A percentile compares a stretch with the other conserved stretches of the same genome.
Conservation (phyloP, 176 grass and related monocot genomes). For the Sorghum bicolor region DNA sequence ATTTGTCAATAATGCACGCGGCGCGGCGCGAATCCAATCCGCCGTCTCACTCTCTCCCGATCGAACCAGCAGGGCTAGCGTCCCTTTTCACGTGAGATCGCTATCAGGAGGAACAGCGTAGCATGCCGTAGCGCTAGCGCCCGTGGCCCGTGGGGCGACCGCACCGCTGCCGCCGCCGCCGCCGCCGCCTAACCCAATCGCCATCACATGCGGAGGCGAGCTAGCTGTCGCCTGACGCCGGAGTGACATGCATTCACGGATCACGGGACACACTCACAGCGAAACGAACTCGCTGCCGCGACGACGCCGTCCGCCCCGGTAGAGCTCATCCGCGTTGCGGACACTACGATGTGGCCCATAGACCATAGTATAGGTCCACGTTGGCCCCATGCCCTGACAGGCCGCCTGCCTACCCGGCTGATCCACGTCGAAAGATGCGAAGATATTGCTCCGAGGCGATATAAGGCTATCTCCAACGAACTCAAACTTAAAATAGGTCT, state of each 20-base stretch:
- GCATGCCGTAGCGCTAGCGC: background rate
- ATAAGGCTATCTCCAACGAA: too few relatives aligned
- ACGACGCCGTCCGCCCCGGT: too few relatives aligned
- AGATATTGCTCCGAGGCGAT: background rate
- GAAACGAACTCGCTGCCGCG: too few relatives aligned
- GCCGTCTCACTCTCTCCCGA: background rate
- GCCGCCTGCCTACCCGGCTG: background rate
- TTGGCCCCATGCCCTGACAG: background rate
- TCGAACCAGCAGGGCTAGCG: too few relatives aligned
- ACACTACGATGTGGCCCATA: too few relatives aligned
- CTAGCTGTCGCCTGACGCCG: background rate
- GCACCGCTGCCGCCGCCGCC: background rate
- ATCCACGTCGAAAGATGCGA: slow-evolving; percentile 11
- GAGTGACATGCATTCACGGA: too few relatives aligned
- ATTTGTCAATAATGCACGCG: too few relatives aligned
- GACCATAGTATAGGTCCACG: background rate
- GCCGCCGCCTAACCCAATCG: background rate
- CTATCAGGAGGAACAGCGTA: background rate
- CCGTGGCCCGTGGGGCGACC: background rate
- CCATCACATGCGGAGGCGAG: background rate
- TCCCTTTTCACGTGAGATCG: background rate
- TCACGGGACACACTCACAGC: too few relatives aligned
- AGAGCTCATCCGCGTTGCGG: too few relatives aligned
- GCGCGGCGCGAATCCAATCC: background rate
- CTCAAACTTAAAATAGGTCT: too few relatives aligned